Evolutionary conservation across 2,329 filamentous ascomycete species (phyloP).

Genomic region (Fusarium clavum): DNA sequence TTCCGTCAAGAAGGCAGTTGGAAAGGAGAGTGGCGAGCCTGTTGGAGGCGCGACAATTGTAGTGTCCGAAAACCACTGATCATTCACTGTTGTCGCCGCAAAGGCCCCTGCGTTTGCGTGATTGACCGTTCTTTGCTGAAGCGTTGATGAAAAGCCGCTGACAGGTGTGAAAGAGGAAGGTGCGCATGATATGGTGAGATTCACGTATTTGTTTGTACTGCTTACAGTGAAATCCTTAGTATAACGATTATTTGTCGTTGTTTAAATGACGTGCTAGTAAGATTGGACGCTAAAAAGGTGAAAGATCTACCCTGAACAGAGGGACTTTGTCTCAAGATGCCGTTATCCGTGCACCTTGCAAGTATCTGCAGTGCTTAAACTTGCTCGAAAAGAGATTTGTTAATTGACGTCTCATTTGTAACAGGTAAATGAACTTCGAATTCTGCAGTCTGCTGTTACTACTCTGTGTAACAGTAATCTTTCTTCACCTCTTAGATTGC

Average conservation of each 20-base stretch:
- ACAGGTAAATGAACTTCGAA: not conserved
- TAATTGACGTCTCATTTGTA: not conserved
- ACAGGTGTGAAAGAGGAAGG: not conserved
- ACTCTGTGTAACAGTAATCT: too few relatives aligned
- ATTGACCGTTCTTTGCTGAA: not conserved
- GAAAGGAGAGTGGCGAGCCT: not conserved
- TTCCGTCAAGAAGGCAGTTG: not conserved
- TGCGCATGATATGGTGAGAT: not conserved
- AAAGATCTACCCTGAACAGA: not conserved
- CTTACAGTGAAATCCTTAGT: not conserved
- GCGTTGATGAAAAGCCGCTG: not conserved
- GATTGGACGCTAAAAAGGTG: not conserved
- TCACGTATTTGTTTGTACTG: not conserved
- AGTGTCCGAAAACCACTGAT: not conserved
- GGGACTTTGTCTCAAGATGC: not conserved
- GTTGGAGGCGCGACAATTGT: not conserved
- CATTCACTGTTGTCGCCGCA: not conserved
- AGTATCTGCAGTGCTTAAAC: not conserved
- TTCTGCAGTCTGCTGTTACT: fast-evolving
- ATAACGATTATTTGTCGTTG: not conserved
- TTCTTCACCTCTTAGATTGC: fast-evolving
- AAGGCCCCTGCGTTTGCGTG: too few relatives aligned
- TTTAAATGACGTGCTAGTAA: not conserved
- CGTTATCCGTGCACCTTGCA: not conserved
- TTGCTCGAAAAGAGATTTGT: not conserved